Conservation (phyloP, 768 basidiomycete genomes). For the Coprinopsis sp. region DNA sequence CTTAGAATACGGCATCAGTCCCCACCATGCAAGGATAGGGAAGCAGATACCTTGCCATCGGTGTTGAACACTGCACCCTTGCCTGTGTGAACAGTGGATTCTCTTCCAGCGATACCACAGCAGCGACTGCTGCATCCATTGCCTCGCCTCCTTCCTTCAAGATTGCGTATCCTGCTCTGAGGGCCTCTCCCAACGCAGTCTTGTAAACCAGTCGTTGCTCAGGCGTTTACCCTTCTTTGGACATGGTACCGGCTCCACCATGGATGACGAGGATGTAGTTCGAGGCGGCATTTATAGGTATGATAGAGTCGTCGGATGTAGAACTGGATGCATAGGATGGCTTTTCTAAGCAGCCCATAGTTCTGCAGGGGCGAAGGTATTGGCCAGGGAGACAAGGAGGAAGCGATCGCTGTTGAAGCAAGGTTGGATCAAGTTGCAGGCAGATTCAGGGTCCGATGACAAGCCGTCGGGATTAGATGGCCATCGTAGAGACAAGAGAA, state of each 20-base stretch:
- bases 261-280: conserved; percentile 61
- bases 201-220: conserved; percentile 57
- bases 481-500: no score
- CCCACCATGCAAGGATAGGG: background rate
- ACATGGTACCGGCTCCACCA: conserved; percentile 76
- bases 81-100: conserved; percentile 69
- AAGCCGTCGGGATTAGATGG: no score
- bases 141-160: conserved; percentile 70
- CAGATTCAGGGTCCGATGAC: no score
- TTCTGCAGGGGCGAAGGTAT: no score
- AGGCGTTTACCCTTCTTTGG: conserved; percentile 50
- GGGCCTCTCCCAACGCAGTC: conserved; percentile 46
- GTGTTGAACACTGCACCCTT: conserved; percentile 83
- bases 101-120: conserved; percentile 74
- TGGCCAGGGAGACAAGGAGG: no score
- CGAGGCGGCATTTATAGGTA: no score
- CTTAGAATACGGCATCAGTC: conserved; percentile 28
- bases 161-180: conserved; percentile 61
- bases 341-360: no score
- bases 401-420: no score
- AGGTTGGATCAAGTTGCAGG: no score
- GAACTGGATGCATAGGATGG: no score
- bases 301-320: no score
- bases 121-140: conserved; percentile 76
- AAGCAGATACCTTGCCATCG: conserved; percentile 58